Percentiles rank a stretch among this genome's conserved stretches.
Evolutionary conservation across 1,284 basidiomycete genomes (phyloP).

Genomic region (Acaromyces ingoldii): DNA sequence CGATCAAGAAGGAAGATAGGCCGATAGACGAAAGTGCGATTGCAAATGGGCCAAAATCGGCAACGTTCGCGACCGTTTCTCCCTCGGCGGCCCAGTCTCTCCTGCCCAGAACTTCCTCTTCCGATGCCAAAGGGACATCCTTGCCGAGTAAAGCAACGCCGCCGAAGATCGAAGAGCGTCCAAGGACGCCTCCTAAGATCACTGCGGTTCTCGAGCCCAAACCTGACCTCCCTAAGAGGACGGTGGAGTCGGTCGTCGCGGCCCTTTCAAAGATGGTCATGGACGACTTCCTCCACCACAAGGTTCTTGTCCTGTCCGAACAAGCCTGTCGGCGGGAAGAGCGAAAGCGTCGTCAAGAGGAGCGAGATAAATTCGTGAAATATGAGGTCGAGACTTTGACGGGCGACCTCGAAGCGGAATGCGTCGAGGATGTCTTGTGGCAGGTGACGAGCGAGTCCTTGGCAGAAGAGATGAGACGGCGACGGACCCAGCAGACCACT

Average conservation of each 20-base stretch:
- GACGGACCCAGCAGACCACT: too few species aligned
- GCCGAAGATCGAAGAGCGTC: too few species aligned
- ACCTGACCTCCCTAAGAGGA: neutral
- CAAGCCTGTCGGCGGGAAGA: neutral
- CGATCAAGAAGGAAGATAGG: neutral
- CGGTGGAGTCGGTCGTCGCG: neutral
- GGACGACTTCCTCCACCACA: neutral
- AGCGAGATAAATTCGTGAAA: neutral
- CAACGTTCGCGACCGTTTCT: too few species aligned
- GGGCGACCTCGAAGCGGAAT: neutral
- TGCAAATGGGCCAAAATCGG: too few species aligned
- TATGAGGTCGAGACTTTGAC: neutral
- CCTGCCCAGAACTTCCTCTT: too few species aligned
- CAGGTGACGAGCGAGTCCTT: neutral
- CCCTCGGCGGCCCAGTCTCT: too few species aligned
- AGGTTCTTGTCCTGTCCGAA: neutral
- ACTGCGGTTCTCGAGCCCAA: too few species aligned
- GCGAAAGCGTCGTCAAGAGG: neutral
- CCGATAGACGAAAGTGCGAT: neutral
- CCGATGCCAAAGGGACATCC: too few species aligned
- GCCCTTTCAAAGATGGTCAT: neutral
- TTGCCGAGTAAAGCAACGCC: too few species aligned
- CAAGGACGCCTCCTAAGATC: neutral
- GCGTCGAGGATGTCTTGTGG: neutral
- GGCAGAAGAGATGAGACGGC: constrained; percentile 1